phyloP scores from a whole-genome alignment of 345 rosid species.

The Populus pruinosa region DNA sequence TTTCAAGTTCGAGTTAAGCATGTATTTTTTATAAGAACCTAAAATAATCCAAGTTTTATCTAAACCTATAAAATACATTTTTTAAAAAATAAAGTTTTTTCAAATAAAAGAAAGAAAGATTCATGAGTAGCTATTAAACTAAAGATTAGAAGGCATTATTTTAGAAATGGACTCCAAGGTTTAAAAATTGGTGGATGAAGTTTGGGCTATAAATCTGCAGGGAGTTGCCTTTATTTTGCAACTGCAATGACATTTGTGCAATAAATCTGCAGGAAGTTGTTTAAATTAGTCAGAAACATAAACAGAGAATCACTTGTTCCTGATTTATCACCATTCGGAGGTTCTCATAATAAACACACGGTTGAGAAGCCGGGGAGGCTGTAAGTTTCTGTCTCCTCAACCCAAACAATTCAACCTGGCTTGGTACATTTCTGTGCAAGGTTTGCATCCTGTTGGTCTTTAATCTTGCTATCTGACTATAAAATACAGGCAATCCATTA shows the following conservation, averaged over 20 bases:
- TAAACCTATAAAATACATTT: too few species aligned
- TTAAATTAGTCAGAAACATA: constrained; percentile 31
- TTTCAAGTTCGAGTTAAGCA: too few species aligned
- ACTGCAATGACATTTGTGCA: constrained; percentile 9
- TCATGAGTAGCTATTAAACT: too few species aligned
- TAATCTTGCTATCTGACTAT: background rate
- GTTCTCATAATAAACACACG: constrained; percentile 34
- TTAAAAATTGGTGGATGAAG: too few species aligned
- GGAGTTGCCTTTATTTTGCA: constrained; percentile 4
- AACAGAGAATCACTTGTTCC: constrained; percentile 33
- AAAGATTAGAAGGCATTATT: too few species aligned
- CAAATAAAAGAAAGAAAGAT: too few species aligned
- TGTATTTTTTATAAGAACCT: too few species aligned
- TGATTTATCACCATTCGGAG: constrained; percentile 39
- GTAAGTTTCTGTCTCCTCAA: constrained; percentile 9
- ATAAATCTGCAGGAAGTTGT: constrained; percentile 52
- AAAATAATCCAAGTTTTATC: too few species aligned
- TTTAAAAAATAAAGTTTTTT: too few species aligned
- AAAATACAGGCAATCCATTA: background rate
- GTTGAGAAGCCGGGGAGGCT: constrained; percentile 32
- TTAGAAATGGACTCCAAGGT: too few species aligned
- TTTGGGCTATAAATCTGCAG: too few species aligned
- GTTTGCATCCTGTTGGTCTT: constrained; percentile 24
- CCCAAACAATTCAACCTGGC: constrained; percentile 24
- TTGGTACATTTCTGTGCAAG: constrained; percentile 35